Percentiles rank a stretch among this genome's conserved stretches.
phyloP scores from a whole-genome alignment of 73 alveolate species.

The Paramecium octaurelia region DNA sequence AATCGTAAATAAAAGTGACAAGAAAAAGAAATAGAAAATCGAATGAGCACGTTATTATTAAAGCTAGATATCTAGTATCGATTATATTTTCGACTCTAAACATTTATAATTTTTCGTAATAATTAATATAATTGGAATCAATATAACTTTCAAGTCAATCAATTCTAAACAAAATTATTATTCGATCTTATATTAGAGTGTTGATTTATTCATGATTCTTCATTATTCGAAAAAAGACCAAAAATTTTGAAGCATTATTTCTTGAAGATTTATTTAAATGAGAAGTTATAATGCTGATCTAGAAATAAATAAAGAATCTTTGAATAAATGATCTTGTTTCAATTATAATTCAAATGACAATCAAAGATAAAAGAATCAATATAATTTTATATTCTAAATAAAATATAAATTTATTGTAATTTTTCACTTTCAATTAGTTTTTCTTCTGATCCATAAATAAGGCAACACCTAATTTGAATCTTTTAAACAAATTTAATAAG shows the following conservation, averaged over 20 bases:
- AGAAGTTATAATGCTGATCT: background rate
- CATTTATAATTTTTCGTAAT: background rate
- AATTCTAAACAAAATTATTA: no score
- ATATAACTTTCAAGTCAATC: background rate
- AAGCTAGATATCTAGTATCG: background rate
- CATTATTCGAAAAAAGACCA: background rate
- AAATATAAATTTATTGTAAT: background rate
- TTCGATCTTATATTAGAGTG: background rate
- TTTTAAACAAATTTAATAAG: background rate
- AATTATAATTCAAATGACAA: no score
- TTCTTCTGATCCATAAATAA: background rate
- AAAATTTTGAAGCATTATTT: no score
- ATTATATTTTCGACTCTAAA: background rate
- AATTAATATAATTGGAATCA: background rate
- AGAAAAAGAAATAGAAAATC: background rate
- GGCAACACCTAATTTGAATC: background rate
- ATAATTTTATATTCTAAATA: background rate
- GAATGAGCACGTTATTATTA: background rate
- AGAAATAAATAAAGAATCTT: no score
- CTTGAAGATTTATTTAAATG: background rate
- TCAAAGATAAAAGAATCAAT: background rate
- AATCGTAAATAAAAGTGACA: background rate
- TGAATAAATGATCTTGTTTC: background rate
- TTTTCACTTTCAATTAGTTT: background rate
- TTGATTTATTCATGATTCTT: background rate